Evolutionary conservation across 2,329 filamentous ascomycete species (phyloP).

Genomic region (Westerdykella sp.): DNA sequence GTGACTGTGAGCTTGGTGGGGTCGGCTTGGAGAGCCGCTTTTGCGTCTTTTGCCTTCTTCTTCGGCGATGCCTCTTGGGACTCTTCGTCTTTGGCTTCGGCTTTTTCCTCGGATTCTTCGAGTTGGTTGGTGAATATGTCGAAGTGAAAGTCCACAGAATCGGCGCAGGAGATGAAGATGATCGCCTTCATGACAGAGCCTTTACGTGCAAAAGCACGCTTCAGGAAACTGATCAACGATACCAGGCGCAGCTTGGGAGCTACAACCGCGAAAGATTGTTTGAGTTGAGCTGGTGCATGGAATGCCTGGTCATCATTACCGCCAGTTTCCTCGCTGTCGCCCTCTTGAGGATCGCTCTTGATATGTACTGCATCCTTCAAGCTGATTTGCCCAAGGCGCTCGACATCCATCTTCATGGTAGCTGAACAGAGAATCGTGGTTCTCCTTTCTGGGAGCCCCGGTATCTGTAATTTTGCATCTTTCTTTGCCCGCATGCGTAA

Average conservation of each 20-base stretch:
- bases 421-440: constrained; percentile 91
- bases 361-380: constrained; percentile 88
- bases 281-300: constrained; percentile 83
- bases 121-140: constrained; percentile 59
- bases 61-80: constrained; percentile 18
- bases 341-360: constrained; percentile 57
- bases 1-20: constrained; percentile 46
- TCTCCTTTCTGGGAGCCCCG: constrained; percentile 65
- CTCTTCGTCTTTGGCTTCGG: constrained; percentile 18
- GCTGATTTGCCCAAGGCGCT: constrained; percentile 89
- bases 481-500: constrained; percentile 54
- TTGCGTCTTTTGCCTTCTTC: constrained; percentile 30
- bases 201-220: constrained; percentile 78
- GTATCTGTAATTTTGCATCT: constrained; percentile 54
- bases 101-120: constrained; percentile 23
- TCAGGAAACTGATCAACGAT: constrained; percentile 75
- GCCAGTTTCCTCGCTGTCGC: constrained; percentile 41
- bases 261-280: constrained; percentile 82
- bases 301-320: constrained; percentile 52
- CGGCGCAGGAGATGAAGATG: constrained; percentile 92
- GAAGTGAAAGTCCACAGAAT: constrained; percentile 95
- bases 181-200: constrained; percentile 96
- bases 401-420: constrained; percentile 96
- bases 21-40: constrained; percentile 37
- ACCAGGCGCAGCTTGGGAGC: constrained; percentile 88